These are phyloP conservation scores for Sporobolomyces pararoseus DNA, from an alignment of 768 basidiomycete genomes.

Conservation along the genomic window DNA sequence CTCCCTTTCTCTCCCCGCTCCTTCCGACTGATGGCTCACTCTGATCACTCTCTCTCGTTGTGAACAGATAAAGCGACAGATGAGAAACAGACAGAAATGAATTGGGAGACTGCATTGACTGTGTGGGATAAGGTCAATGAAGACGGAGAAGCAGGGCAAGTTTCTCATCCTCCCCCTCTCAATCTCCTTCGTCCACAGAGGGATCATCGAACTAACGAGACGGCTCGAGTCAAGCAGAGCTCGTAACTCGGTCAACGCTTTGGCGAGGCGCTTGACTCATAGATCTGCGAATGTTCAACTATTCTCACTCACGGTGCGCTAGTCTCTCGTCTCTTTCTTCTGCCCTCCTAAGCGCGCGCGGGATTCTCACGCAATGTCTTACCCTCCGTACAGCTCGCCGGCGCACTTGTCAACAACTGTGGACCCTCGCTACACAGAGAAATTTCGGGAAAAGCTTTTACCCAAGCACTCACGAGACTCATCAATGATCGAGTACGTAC, in stretches of 20 bases:
- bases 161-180: slow-evolving; percentile 15
- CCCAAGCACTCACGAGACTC: slow-evolving; percentile 77
- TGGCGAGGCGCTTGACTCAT: slow-evolving; percentile 86
- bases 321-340: neutral
- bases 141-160: slow-evolving; percentile 79
- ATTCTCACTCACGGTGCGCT: slow-evolving; percentile 67
- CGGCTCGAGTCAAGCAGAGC: slow-evolving; percentile 59
- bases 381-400: slow-evolving; percentile 64
- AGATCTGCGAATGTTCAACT: slow-evolving; percentile 95
- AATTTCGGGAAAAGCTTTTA: slow-evolving; percentile 84
- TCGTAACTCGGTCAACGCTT: slow-evolving; percentile 72
- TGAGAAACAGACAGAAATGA: slow-evolving; percentile 88
- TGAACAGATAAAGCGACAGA: slow-evolving; percentile 84
- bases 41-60: neutral
- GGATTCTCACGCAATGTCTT: no score
- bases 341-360: no score
- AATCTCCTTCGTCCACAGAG: neutral
- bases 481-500: slow-evolving; percentile 72
- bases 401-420: slow-evolving; percentile 89
- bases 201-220: neutral
- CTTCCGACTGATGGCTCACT: neutral
- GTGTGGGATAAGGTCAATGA: slow-evolving; percentile 95
- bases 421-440: slow-evolving; percentile 74
- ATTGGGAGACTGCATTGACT: slow-evolving; percentile 91
- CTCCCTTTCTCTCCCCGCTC: slow-evolving; percentile 4